These are phyloP conservation scores for Penicillium sp. DNA, from an alignment of 2,329 filamentous ascomycete genomes.

Conservation along the genomic window DNA sequence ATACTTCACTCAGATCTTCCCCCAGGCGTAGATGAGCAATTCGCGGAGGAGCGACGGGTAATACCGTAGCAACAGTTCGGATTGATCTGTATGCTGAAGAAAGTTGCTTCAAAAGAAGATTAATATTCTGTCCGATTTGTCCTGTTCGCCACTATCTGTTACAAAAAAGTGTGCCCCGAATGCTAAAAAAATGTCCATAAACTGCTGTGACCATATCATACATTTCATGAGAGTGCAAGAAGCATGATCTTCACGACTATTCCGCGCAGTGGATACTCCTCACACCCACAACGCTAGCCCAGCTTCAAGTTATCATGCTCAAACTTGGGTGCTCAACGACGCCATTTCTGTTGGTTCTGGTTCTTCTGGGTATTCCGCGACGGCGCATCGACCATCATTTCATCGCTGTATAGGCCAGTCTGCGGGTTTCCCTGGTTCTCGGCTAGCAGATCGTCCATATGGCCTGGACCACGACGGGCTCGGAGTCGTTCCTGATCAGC, in stretches of 20 bases:
- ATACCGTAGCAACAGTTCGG: too few species aligned
- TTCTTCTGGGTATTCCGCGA: constrained; percentile 20
- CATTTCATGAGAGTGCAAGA: constrained; percentile 18
- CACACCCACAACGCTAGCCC: background rate
- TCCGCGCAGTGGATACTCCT: background rate
- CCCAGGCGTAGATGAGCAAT: background rate
- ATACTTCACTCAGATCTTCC: too few species aligned
- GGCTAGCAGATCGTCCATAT: background rate
- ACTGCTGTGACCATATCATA: constrained; percentile 16
- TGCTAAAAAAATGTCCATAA: constrained; percentile 2
- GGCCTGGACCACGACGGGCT: constrained; percentile 25
- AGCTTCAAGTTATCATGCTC: background rate
- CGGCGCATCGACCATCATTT: constrained; percentile 43
- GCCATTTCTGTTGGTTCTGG: constrained; percentile 19
- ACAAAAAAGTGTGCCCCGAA: background rate
- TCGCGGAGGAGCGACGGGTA: background rate
- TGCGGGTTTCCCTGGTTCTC: constrained; percentile 3
- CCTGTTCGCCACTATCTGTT: background rate
- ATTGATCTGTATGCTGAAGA: background rate
- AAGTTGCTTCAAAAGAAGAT: background rate
- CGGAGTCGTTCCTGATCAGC: constrained; percentile 39
- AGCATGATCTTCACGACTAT: background rate
- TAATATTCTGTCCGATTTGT: background rate
- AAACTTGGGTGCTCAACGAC: constrained; percentile 13
- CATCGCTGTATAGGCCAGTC: constrained; percentile 38